These are phyloP conservation scores for Pichia sp. DNA, from an alignment of 1,139 yeast species.

Conservation along the genomic window DNA sequence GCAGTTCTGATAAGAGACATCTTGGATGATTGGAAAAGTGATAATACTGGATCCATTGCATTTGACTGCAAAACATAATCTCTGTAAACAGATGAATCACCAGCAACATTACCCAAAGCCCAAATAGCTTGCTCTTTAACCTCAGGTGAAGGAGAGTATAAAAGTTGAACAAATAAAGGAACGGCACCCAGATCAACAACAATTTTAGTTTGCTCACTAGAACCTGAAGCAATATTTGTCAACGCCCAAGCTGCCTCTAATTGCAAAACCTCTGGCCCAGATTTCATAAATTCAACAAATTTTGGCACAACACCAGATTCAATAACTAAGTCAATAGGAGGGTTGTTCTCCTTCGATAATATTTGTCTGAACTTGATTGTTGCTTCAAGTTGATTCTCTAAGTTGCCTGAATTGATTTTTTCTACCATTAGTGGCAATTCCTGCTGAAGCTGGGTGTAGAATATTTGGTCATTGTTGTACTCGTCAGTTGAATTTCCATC, in stretches of 20 bases:
- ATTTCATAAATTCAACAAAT: conserved; percentile 79
- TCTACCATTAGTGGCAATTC: conserved; percentile 86
- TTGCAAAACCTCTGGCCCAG: conserved; percentile 79
- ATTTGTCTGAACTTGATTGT: conserved; percentile 92
- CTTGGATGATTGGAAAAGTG: conserved; percentile 73
- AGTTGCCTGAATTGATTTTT: conserved; percentile 69
- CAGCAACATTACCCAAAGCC: conserved; percentile 99
- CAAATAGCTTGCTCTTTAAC: conserved; percentile 98
- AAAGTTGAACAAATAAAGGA: conserved; percentile 79
- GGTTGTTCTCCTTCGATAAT: conserved; percentile 89
- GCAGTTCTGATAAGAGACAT: conserved; percentile 92
- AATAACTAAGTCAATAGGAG: conserved; percentile 94
- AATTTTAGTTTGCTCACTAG: conserved; percentile 79
- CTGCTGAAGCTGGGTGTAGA: conserved; percentile 56
- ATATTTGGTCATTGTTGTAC: conserved; percentile 44
- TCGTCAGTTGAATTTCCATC: conserved; percentile 41
- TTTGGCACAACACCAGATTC: conserved; percentile 90
- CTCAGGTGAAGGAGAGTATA: conserved; percentile 77
- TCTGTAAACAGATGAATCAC: conserved; percentile 86
- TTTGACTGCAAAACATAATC: conserved; percentile 80
- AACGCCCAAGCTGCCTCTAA: conserved; percentile 99
- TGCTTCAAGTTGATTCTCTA: conserved; percentile 80
- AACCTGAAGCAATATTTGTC: conserved; percentile 96
- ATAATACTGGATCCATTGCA: conserved; percentile 85
- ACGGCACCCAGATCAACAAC: conserved; percentile 94